Percentiles rank a stretch among this genome's conserved stretches.
These are phyloP conservation scores for Urostyla sp. DNA, from an alignment of 73 alveolate genomes.

Conservation along the genomic window DNA sequence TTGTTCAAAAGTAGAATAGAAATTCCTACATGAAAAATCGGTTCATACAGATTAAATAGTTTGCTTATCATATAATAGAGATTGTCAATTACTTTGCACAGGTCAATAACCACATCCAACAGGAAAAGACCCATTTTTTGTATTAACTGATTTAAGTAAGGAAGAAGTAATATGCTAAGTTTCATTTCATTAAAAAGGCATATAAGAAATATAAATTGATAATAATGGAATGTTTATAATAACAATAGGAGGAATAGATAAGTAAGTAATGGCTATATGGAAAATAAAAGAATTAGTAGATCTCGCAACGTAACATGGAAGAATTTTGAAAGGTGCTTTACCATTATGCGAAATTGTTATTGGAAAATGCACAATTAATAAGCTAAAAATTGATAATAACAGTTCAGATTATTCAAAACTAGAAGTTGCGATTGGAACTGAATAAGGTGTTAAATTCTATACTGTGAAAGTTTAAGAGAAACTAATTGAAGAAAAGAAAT, in stretches of 20 bases:
- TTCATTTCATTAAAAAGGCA: slow-evolving; percentile 3
- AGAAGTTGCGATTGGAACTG: slow-evolving; percentile 18
- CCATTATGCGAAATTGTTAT: neutral
- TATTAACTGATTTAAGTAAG: slow-evolving; percentile 6
- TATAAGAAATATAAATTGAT: slow-evolving; percentile 3
- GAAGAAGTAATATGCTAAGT: neutral
- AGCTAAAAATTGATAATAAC: slow-evolving; percentile 11
- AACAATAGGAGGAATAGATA: slow-evolving; percentile 18
- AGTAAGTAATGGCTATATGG: slow-evolving; percentile 15
- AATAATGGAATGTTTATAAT: slow-evolving; percentile 29
- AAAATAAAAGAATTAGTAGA: slow-evolving; percentile 26
- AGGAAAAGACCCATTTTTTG: slow-evolving; percentile 1
- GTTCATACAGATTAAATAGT: slow-evolving; percentile 26
- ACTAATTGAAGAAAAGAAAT: slow-evolving; percentile 26
- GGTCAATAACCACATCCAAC: slow-evolving; percentile 17
- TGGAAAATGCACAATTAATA: neutral
- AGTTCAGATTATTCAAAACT: slow-evolving; percentile 9
- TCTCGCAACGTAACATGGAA: neutral
- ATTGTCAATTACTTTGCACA: neutral
- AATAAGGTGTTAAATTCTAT: slow-evolving; percentile 32
- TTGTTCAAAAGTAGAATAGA: neutral
- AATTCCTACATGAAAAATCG: slow-evolving; percentile 11
- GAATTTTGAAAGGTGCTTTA: neutral
- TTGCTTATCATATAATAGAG: neutral
- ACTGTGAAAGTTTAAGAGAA: slow-evolving; percentile 17